Evolutionary conservation across 2,329 filamentous ascomycete species (phyloP), one percentile per base, ranked within the genome.

Genomic region (Ceratocystis diversiconidia): DNA sequence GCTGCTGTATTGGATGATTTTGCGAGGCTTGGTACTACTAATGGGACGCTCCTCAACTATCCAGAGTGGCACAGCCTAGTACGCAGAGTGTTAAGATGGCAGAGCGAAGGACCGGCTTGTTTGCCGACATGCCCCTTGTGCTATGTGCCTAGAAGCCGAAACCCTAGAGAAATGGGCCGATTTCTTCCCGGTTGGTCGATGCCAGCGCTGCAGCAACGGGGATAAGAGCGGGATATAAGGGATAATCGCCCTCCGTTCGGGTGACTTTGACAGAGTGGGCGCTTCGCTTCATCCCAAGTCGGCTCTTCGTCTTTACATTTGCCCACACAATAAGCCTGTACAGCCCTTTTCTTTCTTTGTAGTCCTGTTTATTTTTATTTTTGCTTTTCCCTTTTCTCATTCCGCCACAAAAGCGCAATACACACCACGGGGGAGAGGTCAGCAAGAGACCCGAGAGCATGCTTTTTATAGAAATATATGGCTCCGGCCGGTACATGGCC

Each of bases 381-480:
- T 52, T 52, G 7, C 48, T 52, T 52, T 52, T 52, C 15, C 22
- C 12, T 59, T 59, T 59, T 30, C 55, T 59, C 30, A 15, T 59
- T 36, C 28, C 28, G 25, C 55, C 28, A 59, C 55, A 6, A 30
- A 30, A 52, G 19, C 46, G 8, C 22, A 59, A 30, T 17, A 59
- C n/a, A 25, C 5, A 3, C 28, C 55, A 12, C 5, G 15, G 25
- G 25, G 30, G 12, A 15, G 30, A 59, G 17, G 55, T 1, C 55
- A 36, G 25, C 3, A 8, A 17, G 28, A 17, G 55, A 17, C 30
- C 55, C 55, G 55, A 32, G 55, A n/a, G 28, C 30, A 10, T 28
- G 28, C 55, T 59, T 59, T 59, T 59, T 59, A 36, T 59, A 59
- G 55, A 30, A 59, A 59, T n/a, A n/a, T 19, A n/a, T 8, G 55